These are phyloP conservation scores for Talaromyces sp. DNA, from an alignment of 2,329 filamentous ascomycete species.

Conservation along the genomic window DNA sequence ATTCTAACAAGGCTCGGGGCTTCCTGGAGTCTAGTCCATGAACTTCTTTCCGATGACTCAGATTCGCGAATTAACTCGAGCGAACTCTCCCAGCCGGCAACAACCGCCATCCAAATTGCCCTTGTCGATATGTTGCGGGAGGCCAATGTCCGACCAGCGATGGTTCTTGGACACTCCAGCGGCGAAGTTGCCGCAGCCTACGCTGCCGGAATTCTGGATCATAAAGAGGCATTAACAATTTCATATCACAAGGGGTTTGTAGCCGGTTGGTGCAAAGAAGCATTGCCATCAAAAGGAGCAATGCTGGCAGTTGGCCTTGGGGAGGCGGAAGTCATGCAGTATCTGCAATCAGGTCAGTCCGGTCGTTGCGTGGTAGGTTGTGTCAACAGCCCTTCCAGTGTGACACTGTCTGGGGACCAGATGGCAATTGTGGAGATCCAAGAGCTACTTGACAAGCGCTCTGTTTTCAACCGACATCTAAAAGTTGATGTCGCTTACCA, in stretches of 20 bases:
- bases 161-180: slow-evolving; percentile 47
- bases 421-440: slow-evolving; percentile 28
- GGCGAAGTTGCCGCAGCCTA: slow-evolving; percentile 51
- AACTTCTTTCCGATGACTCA: slow-evolving; percentile 24
- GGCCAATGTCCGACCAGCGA: slow-evolving; percentile 29
- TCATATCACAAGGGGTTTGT: slow-evolving; percentile 13
- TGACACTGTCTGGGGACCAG: slow-evolving; percentile 44
- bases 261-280: neutral
- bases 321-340: slow-evolving; percentile 28
- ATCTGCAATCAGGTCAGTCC: slow-evolving; percentile 20
- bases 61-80: slow-evolving; percentile 17
- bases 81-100: slow-evolving; percentile 23
- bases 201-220: slow-evolving; percentile 37
- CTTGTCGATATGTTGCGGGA: slow-evolving; percentile 23
- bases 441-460: slow-evolving; percentile 27
- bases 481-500: slow-evolving; percentile 43
- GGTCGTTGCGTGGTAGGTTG: slow-evolving; percentile 27
- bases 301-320: slow-evolving; percentile 36
- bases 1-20: neutral
- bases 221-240: slow-evolving; percentile 24
- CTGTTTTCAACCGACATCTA: slow-evolving; percentile 36
- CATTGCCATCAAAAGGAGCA: slow-evolving; percentile 22
- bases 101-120: slow-evolving; percentile 26
- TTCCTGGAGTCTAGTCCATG: slow-evolving; percentile 26
- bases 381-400: slow-evolving; percentile 37